Evolutionary conservation across 441 rosid genomes (phyloP).

Genomic region (Daphne laureola): DNA sequence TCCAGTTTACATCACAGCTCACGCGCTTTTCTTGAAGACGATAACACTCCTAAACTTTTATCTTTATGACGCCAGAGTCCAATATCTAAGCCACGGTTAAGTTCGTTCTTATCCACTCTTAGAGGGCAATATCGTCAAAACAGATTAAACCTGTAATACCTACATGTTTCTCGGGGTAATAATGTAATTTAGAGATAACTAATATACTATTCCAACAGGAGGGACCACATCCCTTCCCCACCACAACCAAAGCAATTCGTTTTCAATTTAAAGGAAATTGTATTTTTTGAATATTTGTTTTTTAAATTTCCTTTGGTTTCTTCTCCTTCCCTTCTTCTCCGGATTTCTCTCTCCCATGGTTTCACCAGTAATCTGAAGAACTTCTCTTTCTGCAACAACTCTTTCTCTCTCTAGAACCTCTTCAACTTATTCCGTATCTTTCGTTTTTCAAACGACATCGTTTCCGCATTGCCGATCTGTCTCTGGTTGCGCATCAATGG

Average conservation of each 20-base stretch:
- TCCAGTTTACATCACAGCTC: too few species aligned
- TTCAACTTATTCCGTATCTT: neutral
- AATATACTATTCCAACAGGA: constrained; percentile 8
- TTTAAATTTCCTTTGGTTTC: constrained; percentile 33
- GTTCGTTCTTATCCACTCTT: constrained; percentile 4
- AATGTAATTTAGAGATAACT: constrained; percentile 6
- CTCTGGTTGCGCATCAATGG: constrained; percentile 25
- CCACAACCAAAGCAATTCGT: constrained; percentile 50
- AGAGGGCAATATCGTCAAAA: constrained; percentile 18
- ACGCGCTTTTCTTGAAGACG: neutral
- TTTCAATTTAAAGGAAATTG: constrained; percentile 15
- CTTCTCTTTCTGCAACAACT: constrained; percentile 11
- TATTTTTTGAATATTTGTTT: neutral
- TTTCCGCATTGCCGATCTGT: constrained; percentile 28
- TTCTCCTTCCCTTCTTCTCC: constrained; percentile 44
- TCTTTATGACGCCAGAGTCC: constrained; percentile 6
- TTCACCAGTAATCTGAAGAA: constrained; percentile 32
- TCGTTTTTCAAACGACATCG: constrained; percentile 16
- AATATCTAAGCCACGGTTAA: neutral
- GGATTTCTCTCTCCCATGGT: constrained; percentile 34
- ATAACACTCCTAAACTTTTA: neutral
- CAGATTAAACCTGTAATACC: constrained; percentile 4
- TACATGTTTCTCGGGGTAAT: constrained; percentile 14
- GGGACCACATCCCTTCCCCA: constrained; percentile 63
- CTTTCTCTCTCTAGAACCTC: too few species aligned